Evolutionary conservation across 1,139 yeast species (phyloP).

Genomic region (Suhomyces panamericanus): DNA sequence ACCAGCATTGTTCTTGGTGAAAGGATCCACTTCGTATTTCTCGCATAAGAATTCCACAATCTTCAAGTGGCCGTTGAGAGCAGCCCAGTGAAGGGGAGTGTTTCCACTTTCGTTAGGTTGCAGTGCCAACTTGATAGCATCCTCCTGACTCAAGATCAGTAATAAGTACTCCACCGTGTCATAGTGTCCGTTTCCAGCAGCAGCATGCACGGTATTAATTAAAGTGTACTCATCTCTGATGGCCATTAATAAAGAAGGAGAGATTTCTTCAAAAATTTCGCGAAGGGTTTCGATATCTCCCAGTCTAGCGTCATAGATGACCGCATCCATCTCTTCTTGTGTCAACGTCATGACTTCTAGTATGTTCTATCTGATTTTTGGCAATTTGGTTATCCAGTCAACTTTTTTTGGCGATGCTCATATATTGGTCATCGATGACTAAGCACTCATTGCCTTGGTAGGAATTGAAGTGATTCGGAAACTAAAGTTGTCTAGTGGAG

Average conservation of each 20-base stretch:
- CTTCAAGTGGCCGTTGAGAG: slow-evolving; percentile 79
- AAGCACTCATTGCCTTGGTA: not conserved
- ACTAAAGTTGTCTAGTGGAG: too few relatives aligned
- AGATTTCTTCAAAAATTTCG: slow-evolving; percentile 64
- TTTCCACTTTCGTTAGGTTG: slow-evolving; percentile 77
- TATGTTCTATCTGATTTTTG: not conserved
- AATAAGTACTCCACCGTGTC: slow-evolving; percentile 65
- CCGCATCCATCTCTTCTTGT: slow-evolving; percentile 80
- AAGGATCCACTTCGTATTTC: slow-evolving; percentile 76
- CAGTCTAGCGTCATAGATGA: slow-evolving; percentile 78
- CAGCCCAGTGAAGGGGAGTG: slow-evolving; percentile 96
- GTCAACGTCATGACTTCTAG: slow-evolving; percentile 27
- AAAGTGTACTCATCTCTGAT: slow-evolving; percentile 64
- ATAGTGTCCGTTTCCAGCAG: slow-evolving; percentile 90
- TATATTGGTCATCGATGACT: slow-evolving; percentile 3
- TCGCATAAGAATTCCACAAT: slow-evolving; percentile 72
- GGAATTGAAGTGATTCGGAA: not conserved
- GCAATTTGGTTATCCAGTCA: not conserved
- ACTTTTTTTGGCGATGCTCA: slow-evolving; percentile 5
- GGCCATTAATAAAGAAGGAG: slow-evolving; percentile 47
- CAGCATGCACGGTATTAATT: slow-evolving; percentile 88
- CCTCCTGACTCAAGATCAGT: slow-evolving; percentile 45
- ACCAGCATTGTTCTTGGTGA: slow-evolving; percentile 66
- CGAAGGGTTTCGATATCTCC: slow-evolving; percentile 79
- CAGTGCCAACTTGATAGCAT: slow-evolving; percentile 51